phyloP scores from a whole-genome alignment of 805 yeast genomes.

The Kurtzmaniella cleridarum region DNA sequence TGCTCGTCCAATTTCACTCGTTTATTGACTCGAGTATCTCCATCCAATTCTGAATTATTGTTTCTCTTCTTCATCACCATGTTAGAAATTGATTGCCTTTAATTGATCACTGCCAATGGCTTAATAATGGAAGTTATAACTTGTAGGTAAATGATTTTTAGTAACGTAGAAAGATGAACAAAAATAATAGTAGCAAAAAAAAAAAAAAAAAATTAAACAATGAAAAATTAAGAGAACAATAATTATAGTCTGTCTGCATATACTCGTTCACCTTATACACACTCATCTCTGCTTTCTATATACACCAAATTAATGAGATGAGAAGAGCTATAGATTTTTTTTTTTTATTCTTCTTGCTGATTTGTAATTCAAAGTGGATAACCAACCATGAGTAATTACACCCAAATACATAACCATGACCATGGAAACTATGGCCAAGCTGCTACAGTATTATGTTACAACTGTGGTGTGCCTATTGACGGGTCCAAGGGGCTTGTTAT shows the following conservation, averaged over 20 bases:
- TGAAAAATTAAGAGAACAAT: too few species aligned
- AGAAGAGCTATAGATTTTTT: background rate
- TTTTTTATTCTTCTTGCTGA: conserved; percentile 2
- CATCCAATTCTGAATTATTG: background rate
- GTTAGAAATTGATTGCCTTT: too few species aligned
- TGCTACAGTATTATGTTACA: conserved; percentile 93
- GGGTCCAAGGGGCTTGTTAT: conserved; percentile 89
- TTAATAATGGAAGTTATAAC: too few species aligned
- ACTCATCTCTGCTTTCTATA: too few species aligned
- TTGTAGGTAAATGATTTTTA: too few species aligned
- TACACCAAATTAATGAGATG: too few species aligned
- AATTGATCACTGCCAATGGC: too few species aligned
- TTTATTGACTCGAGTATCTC: background rate
- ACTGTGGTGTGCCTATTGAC: conserved; percentile 98
- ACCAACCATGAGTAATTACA: conserved; percentile 40
- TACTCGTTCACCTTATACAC: too few species aligned
- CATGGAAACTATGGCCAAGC: conserved; percentile 22
- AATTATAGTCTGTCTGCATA: too few species aligned
- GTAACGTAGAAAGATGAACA: too few species aligned
- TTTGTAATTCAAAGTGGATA: background rate
- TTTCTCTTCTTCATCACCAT: conserved; percentile 4
- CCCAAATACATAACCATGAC: conserved; percentile 34
- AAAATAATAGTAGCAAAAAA: too few species aligned
- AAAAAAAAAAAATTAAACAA: too few species aligned
- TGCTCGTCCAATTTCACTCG: background rate